Evolutionary conservation across 1,284 basidiomycete species (phyloP).

Genomic region (Marasmius fiardii): DNA sequence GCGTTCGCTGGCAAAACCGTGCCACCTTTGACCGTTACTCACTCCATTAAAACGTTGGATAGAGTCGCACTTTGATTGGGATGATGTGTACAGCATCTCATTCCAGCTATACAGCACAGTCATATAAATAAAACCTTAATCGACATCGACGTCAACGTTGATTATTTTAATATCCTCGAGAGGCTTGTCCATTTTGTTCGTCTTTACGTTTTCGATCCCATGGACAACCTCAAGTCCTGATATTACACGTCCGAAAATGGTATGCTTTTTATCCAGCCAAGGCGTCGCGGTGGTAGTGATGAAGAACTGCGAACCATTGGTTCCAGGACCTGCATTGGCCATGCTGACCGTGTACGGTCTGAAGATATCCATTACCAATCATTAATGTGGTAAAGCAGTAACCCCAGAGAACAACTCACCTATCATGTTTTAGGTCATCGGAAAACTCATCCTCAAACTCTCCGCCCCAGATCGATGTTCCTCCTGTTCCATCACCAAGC

Average conservation of each 20-base stretch:
- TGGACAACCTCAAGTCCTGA: constrained; percentile 85
- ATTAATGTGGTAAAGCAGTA: neutral
- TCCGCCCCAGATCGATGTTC: constrained; percentile 89
- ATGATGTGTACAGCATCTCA: constrained; percentile 14
- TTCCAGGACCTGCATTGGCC: constrained; percentile 95
- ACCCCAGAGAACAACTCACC: constrained; percentile 45
- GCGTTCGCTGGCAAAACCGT: constrained; percentile 17
- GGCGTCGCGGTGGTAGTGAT: constrained; percentile 96
- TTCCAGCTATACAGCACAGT: neutral
- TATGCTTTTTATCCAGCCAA: constrained; percentile 97
- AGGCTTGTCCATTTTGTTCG: constrained; percentile 83
- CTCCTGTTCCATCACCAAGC: constrained; percentile 96
- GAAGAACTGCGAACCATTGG: constrained; percentile 98
- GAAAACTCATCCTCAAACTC: constrained; percentile 97
- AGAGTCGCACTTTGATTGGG: constrained; percentile 32
- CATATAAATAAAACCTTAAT: constrained; percentile 22
- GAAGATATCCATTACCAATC: constrained; percentile 12
- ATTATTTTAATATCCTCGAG: constrained; percentile 89
- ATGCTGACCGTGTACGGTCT: constrained; percentile 97
- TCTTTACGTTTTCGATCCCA: constrained; percentile 76
- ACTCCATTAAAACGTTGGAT: constrained; percentile 31
- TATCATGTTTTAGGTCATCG: constrained; percentile 86
- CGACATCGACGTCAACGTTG: constrained; percentile 71
- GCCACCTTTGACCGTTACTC: constrained; percentile 20
- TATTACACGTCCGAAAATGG: constrained; percentile 85